Evolutionary conservation across 306 rosid species (phyloP).

Genomic region (Styphnolobium japonicum): DNA sequence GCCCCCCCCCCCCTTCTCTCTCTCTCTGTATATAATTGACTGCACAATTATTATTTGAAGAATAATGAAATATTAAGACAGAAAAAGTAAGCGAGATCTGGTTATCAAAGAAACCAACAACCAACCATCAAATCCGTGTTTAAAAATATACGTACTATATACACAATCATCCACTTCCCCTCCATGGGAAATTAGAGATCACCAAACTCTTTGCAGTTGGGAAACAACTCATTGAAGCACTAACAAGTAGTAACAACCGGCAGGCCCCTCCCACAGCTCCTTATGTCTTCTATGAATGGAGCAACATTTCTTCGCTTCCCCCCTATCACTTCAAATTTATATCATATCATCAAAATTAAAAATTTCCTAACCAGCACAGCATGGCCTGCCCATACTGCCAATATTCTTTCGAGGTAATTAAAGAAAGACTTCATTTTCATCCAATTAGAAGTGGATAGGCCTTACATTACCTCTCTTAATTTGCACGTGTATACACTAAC

Average conservation of each 20-base stretch:
- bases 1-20: too few species aligned
- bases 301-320: conserved; percentile 40
- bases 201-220: conserved; percentile 52
- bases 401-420: conserved; percentile 23
- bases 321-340: conserved; percentile 30
- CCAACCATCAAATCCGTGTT: conserved; percentile 73
- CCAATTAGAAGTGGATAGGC: background rate
- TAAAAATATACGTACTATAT: conserved; percentile 36
- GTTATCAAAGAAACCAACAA: conserved; percentile 50
- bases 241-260: conserved; percentile 35
- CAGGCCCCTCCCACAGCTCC: conserved; percentile 52
- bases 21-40: background rate
- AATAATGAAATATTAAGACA: conserved; percentile 15
- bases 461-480: background rate
- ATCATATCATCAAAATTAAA: conserved; percentile 14
- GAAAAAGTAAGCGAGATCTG: background rate
- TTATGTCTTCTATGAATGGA: conserved; percentile 46
- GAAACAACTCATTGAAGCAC: conserved; percentile 85
- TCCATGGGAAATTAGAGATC: conserved; percentile 28
- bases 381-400: conserved; percentile 64
- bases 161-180: conserved; percentile 32
- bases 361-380: conserved; percentile 44
- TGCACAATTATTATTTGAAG: background rate
- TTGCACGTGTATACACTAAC: background rate
- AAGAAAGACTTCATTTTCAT: background rate